Percentiles rank a stretch among this genome's conserved stretches.
Evolutionary conservation across 1,284 basidiomycete genomes (phyloP).

Genomic region (Moesziomyces sp.): DNA sequence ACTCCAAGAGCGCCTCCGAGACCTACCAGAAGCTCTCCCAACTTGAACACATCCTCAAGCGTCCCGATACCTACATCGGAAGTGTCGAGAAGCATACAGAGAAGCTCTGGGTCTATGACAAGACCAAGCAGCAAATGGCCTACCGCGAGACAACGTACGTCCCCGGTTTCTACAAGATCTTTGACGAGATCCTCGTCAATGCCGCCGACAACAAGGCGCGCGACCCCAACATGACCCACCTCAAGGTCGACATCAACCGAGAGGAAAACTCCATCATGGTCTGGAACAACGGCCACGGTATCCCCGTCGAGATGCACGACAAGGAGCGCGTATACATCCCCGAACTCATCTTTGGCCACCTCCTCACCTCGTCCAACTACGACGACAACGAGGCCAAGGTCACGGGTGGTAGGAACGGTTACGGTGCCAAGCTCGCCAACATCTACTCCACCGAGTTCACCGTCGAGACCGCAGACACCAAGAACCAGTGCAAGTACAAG

Average conservation of each 20-base stretch:
- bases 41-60: constrained; percentile 94
- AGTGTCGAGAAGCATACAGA: constrained; percentile 66
- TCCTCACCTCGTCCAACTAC: constrained; percentile 96
- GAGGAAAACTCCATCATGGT: constrained; percentile 89
- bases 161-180: constrained; percentile 99
- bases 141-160: constrained; percentile 84
- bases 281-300: constrained; percentile 95
- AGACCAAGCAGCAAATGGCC: constrained; percentile 60
- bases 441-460: constrained; percentile 98
- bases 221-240: constrained; percentile 63
- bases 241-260: constrained; percentile 76
- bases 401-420: constrained; percentile 97
- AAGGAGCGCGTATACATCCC: constrained; percentile 96
- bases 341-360: constrained; percentile 95
- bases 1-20: constrained; percentile 84
- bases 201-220: constrained; percentile 96
- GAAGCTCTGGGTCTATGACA: constrained; percentile 66
- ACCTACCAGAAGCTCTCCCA: constrained; percentile 95
- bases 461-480: constrained; percentile 95
- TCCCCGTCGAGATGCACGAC: constrained; percentile 92
- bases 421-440: constrained; percentile 95
- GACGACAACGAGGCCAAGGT: constrained; percentile 99
- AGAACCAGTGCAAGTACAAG: constrained; percentile 87
- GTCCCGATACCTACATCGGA: constrained; percentile 96
- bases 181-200: constrained; percentile 99